Conservation (phyloP, 1,139 yeast genomes). For the Kodamaea anthophila region DNA sequence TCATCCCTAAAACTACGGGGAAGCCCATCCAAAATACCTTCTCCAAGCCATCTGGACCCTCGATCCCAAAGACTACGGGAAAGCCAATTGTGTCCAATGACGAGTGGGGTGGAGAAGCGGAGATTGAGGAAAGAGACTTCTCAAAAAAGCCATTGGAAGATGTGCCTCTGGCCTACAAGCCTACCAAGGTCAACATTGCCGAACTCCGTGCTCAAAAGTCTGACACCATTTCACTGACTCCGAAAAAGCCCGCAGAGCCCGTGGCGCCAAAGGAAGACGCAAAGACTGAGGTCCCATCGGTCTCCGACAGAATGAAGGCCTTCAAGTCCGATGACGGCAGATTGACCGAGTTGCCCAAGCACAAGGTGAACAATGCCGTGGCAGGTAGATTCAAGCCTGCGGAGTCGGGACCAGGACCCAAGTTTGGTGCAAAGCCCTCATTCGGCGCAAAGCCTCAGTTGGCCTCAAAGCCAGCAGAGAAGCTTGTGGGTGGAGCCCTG, state of each 20-base stretch:
- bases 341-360: constrained; percentile 60
- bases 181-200: constrained; percentile 47
- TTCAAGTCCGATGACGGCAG: constrained; percentile 40
- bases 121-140: constrained; percentile 67
- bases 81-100: constrained; percentile 35
- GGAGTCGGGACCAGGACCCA: constrained; percentile 24
- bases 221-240: constrained; percentile 37
- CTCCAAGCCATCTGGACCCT: constrained; percentile 12
- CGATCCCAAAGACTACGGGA: too few species aligned
- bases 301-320: constrained; percentile 39
- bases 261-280: constrained; percentile 11
- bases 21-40: constrained; percentile 36
- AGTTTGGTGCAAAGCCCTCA: constrained; percentile 52
- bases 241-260: constrained; percentile 12
- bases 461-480: constrained; percentile 32
- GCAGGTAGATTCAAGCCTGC: constrained; percentile 44
- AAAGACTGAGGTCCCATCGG: constrained; percentile 28
- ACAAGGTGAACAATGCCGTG: constrained; percentile 49
- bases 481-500: constrained; percentile 57
- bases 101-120: constrained; percentile 62
- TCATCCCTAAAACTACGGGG: constrained; percentile 35
- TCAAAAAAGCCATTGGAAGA: constrained; percentile 53
- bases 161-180: constrained; percentile 63
- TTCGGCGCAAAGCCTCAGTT: constrained; percentile 13
- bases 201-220: constrained; percentile 42